These are phyloP conservation scores for Mycena venus DNA, from an alignment of 768 basidiomycete species.

Conservation along the genomic window DNA sequence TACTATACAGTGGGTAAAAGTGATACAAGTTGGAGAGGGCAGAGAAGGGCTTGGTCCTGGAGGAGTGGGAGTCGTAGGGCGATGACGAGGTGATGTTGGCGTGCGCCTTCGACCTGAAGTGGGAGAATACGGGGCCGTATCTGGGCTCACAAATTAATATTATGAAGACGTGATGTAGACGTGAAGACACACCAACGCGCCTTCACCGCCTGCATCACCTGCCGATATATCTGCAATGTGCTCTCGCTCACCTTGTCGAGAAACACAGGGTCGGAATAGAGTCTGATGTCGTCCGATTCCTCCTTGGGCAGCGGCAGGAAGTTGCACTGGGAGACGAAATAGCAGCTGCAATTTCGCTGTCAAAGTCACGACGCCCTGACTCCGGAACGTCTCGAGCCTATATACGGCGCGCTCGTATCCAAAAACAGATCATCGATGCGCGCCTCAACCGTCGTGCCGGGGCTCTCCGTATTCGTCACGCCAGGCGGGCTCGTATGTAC, in stretches of 20 bases:
- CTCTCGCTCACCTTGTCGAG: too few relatives aligned
- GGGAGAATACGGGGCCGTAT: too few relatives aligned
- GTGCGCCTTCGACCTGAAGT: conserved; percentile 92
- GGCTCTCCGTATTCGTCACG: conserved; percentile 84
- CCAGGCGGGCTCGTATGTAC: conserved; percentile 93
- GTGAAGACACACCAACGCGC: conserved; percentile 66
- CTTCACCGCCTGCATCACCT: conserved; percentile 90
- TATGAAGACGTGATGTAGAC: too few relatives aligned
- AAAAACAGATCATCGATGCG: conserved; percentile 88
- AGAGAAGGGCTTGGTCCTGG: conserved; percentile 42
- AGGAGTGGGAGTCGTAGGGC: conserved; percentile 72
- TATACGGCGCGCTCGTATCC: too few relatives aligned
- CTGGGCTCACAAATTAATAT: too few relatives aligned
- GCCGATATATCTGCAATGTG: conserved; percentile 93
- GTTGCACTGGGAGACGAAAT: conserved; percentile 91
- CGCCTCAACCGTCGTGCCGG: conserved; percentile 91
- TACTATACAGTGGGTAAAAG: conserved; percentile 98
- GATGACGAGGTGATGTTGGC: conserved; percentile 94
- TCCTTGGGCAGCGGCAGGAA: too few relatives aligned
- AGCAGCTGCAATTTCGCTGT: conserved; percentile 94
- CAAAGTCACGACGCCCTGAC: conserved; percentile 86
- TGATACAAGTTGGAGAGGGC: too few relatives aligned
- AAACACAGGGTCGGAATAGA: too few relatives aligned
- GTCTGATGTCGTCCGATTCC: conserved; percentile 83
- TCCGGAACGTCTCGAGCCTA: conserved; percentile 97